Base-by-base conservation (phyloP, 2,329 filamentous ascomycete species). In the Trichoderma polysporum region DNA sequence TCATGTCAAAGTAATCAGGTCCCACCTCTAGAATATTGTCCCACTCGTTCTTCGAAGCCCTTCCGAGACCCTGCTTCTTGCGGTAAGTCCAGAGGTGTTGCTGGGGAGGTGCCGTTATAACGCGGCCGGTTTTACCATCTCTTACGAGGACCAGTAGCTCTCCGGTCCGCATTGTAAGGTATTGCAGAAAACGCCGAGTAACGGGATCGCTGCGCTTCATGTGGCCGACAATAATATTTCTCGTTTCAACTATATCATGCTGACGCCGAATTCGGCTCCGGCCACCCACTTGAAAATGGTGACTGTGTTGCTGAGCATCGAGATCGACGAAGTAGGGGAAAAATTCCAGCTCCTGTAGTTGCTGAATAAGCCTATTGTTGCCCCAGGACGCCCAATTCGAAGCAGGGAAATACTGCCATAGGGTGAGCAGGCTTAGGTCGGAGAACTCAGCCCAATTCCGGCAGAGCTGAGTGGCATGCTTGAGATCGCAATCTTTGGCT, bases 371-470 rank as follows among this genome's bases (percentile, higher is more conserved):
- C n/a, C 61, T 66, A n/a, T 74, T 67, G 15, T 45, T 56, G 0
- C 54, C 68, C 74, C 73, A 76, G 0, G 73, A 68, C 0, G 45
- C 62, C 73, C 74, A 76, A 17, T 74, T 75, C 0, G 74, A 75
- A 0, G 70, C 74, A 1, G 73, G 74, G 47, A 76, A 76, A 49
- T 70, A 73, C 15, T 76, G 70, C 70, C 71, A 75, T 0, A 71
- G 35, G 2, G 68, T 70, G 6, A 74, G 71, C 2, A 72, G 62
- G 19, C 70, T 76, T 1, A 76, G 66, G 4, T 76, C 74, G 0
- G 71, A 70, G 27, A 76, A 75, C n/a, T 76, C 73, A 17, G 59
- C 45, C 74, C 73, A 76, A 66, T 76, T 76, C 19, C 74, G 73
- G 63, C 74, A 76, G 0, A 76, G 70, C 39, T 72, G 70, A 37